Percentiles rank a stretch among this genome's conserved stretches.
These are phyloP conservation scores for Magnusiomyces suaveolens DNA, from an alignment of 1,139 yeast genomes.

Conservation along the genomic window DNA sequence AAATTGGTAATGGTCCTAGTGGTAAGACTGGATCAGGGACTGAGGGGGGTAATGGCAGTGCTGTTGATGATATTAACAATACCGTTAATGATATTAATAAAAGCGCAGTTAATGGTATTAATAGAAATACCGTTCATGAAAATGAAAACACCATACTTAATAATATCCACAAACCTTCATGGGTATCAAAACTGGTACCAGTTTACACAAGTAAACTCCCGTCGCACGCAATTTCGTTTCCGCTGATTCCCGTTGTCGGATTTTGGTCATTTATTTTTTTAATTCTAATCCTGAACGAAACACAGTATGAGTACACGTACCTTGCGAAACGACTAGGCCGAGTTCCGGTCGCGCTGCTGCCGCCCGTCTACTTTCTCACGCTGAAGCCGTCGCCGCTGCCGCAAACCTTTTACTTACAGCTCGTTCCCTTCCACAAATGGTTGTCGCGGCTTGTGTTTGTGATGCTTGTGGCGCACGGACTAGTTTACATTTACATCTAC, in stretches of 20 bases:
- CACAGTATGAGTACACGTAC: constrained; percentile 44
- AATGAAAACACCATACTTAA: no score
- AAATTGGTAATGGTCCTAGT: no score
- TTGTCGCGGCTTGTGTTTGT: constrained; percentile 61
- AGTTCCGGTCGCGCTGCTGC: constrained; percentile 63
- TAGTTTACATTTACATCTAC: constrained; percentile 51
- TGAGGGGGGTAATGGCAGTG: no score
- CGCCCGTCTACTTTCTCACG: constrained; percentile 61
- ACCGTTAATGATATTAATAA: no score
- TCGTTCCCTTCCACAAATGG: constrained; percentile 84
- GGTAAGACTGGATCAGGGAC: no score
- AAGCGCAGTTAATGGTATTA: no score
- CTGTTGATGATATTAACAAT: no score
- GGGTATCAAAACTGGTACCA: constrained; percentile 1
- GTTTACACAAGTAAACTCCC: constrained; percentile 6
- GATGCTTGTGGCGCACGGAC: constrained; percentile 54
- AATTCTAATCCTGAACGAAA: constrained; percentile 20
- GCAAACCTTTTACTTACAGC: constrained; percentile 54
- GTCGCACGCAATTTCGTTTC: constrained; percentile 5
- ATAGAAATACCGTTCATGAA: no score
- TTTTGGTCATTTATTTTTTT: constrained; percentile 21
- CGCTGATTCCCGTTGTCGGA: constrained; percentile 14
- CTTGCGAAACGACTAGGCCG: constrained; percentile 72
- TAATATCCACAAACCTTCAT: background rate
- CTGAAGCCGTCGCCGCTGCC: constrained; percentile 73